These are phyloP conservation scores for Phytophthora sansomeana DNA, from an alignment of 352 stramenopile species.

Conservation along the genomic window DNA sequence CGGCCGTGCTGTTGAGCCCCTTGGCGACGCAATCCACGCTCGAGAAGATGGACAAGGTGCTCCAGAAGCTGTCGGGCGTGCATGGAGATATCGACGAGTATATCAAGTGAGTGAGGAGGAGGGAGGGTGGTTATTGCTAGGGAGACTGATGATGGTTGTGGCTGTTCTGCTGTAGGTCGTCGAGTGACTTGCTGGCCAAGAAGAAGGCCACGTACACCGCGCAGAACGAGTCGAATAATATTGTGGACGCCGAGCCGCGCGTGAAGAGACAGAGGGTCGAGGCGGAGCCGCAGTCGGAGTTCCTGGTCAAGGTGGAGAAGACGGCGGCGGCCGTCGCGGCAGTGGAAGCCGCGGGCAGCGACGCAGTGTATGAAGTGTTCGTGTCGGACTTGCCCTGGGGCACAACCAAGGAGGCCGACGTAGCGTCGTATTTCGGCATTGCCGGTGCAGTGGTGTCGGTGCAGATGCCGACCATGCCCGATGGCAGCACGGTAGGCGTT, in stretches of 20 bases:
- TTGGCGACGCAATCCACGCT: constrained; percentile 44
- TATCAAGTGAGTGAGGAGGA: constrained; percentile 49
- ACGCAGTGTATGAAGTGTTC: constrained; percentile 55
- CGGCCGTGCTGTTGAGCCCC: constrained; percentile 65
- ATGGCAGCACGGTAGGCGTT: constrained; percentile 73
- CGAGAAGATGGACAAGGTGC: constrained; percentile 46
- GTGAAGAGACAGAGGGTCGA: constrained; percentile 50
- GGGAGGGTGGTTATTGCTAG: too few species aligned
- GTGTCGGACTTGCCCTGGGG: constrained; percentile 76
- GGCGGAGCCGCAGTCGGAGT: constrained; percentile 21
- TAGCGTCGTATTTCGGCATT: constrained; percentile 73
- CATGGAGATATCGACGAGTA: constrained; percentile 68
- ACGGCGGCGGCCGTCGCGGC: constrained; percentile 33
- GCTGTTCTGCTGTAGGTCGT: constrained; percentile 42
- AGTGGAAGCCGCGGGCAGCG: constrained; percentile 16
- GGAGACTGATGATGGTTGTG: neutral
- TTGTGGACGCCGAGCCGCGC: constrained; percentile 34
- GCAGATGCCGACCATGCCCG: constrained; percentile 76
- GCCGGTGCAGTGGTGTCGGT: constrained; percentile 58
- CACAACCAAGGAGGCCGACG: constrained; percentile 49
- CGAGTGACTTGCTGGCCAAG: constrained; percentile 44
- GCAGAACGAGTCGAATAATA: constrained; percentile 33
- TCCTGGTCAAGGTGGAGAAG: constrained; percentile 63
- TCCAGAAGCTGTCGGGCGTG: constrained; percentile 45
- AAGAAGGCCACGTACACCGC: constrained; percentile 42